Conservation (phyloP, 148 eudicot genomes). For the Salicornia ramosissima region DNA sequence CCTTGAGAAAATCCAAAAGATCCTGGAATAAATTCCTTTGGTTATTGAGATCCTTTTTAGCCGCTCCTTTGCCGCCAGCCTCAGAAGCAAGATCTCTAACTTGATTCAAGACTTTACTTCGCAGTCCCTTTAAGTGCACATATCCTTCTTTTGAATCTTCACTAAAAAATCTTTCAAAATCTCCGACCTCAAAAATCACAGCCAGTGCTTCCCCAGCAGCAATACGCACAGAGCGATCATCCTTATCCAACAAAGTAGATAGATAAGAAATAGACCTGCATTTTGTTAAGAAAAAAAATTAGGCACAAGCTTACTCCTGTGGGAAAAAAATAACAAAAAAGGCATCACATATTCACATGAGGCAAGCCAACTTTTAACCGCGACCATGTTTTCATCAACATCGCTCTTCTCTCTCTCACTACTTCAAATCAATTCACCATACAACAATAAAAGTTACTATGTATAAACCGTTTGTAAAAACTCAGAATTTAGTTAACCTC, state of each 20-base stretch:
- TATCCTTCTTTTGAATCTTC: slow-evolving; percentile 33
- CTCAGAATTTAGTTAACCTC: neutral
- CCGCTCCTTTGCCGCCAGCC: slow-evolving; percentile 74
- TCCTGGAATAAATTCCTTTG: slow-evolving; percentile 62
- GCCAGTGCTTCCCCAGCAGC: slow-evolving; percentile 95
- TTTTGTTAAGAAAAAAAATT: neutral
- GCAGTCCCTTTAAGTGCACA: slow-evolving; percentile 48
- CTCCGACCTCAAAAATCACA: slow-evolving; percentile 66
- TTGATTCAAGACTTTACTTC: slow-evolving; percentile 58
- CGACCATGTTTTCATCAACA: neutral
- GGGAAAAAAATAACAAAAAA: neutral
- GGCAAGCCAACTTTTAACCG: neutral
- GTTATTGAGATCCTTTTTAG: slow-evolving; percentile 69
- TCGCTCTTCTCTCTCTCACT: neutral
- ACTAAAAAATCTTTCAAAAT: slow-evolving; percentile 51
- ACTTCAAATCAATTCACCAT: neutral
- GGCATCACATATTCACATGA: neutral
- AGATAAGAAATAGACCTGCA: slow-evolving; percentile 69
- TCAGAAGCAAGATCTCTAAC: slow-evolving; percentile 60
- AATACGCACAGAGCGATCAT: slow-evolving; percentile 75
- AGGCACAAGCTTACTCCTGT: neutral
- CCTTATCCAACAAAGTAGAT: slow-evolving; percentile 68
- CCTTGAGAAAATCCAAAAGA: slow-evolving; percentile 75
- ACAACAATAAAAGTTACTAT: neutral
- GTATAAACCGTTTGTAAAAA: neutral